Evolutionary conservation across 2,329 filamentous ascomycete species (phyloP).

Genomic region (Rhexocercosporidium sp.): DNA sequence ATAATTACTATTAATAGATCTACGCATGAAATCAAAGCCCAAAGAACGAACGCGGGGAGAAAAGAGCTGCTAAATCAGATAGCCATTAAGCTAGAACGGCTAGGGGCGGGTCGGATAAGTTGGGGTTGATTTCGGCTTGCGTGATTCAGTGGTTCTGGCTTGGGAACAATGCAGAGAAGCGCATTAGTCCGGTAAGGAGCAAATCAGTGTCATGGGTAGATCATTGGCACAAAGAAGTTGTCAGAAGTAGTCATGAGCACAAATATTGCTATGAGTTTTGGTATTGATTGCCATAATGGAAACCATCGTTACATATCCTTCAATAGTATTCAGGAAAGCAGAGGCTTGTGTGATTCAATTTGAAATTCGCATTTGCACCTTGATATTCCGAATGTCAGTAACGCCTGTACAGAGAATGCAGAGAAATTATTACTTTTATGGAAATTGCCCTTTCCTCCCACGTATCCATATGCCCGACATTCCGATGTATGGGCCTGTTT

Average conservation of each 20-base stretch:
- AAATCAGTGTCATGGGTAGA: too few relatives aligned
- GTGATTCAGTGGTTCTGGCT: too few relatives aligned
- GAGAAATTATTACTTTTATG: constrained; percentile 27
- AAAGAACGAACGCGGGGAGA: too few relatives aligned
- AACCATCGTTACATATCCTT: not conserved
- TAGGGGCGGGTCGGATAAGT: too few relatives aligned
- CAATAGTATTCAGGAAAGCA: constrained; percentile 39
- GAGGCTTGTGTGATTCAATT: constrained; percentile 44
- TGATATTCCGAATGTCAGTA: constrained; percentile 10
- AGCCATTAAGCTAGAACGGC: too few relatives aligned
- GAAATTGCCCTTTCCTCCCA: constrained; percentile 40
- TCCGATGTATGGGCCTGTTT: constrained; percentile 25
- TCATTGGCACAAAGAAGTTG: not conserved
- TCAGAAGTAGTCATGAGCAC: not conserved
- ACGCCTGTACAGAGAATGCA: not conserved
- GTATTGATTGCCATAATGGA: not conserved
- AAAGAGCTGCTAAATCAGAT: too few relatives aligned
- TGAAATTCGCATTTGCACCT: constrained; percentile 12
- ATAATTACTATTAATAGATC: too few relatives aligned
- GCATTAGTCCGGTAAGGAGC: too few relatives aligned
- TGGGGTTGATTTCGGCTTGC: too few relatives aligned
- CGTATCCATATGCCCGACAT: constrained; percentile 32
- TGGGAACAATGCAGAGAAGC: too few relatives aligned
- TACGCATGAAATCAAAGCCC: too few relatives aligned
- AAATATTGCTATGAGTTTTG: not conserved